A percentile compares a stretch with the other conserved stretches of the same genome.
Evolutionary conservation across 2,329 filamentous ascomycete genomes (phyloP).

Genomic region (Ceratocystis cubensis): DNA sequence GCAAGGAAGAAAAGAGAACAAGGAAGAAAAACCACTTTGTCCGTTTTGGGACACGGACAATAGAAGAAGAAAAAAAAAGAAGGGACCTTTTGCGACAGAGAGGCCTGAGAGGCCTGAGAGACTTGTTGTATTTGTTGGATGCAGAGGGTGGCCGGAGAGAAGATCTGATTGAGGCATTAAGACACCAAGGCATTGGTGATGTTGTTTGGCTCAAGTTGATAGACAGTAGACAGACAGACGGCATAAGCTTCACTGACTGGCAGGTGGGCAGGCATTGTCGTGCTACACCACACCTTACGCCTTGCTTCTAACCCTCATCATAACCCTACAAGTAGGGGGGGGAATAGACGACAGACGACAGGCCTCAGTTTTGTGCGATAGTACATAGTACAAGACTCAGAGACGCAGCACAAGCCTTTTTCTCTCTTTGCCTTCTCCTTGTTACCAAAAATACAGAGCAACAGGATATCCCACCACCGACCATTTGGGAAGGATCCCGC

Average conservation of each 20-base stretch:
- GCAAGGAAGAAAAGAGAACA: neutral
- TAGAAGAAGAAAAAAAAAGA: neutral
- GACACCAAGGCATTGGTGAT: no score
- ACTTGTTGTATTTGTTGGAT: no score
- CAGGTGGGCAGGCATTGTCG: no score
- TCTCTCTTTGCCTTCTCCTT: no score
- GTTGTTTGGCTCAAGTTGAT: neutral
- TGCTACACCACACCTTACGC: no score
- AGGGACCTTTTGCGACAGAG: neutral
- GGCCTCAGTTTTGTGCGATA: no score
- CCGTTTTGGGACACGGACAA: constrained; percentile 1
- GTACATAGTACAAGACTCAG: no score
- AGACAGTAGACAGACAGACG: neutral
- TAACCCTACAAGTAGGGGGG: no score
- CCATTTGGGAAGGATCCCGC: constrained; percentile 8
- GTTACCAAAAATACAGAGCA: neutral
- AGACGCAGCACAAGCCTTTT: no score
- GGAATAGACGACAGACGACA: no score
- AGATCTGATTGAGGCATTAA: neutral
- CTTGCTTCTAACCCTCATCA: no score
- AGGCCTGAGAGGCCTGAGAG: neutral
- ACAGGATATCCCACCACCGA: neutral
- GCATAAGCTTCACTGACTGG: neutral
- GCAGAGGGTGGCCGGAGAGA: neutral
- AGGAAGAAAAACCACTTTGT: constrained; percentile 5